Evolutionary conservation across 2,329 filamentous ascomycete genomes (phyloP).

Genomic region (Leptographium procerum): DNA sequence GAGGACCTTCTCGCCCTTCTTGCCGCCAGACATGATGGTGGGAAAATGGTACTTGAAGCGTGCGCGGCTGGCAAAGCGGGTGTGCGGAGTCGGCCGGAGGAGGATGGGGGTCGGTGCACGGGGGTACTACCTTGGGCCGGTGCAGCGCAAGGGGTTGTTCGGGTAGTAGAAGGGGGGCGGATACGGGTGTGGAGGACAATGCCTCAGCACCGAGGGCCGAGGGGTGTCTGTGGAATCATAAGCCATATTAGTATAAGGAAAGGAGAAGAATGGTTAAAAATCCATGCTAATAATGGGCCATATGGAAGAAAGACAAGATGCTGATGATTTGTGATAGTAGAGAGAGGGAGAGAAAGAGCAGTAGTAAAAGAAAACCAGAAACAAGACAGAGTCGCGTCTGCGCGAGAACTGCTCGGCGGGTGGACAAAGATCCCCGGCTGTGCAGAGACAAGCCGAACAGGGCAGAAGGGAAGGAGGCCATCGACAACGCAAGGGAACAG

Average conservation of each 20-base stretch:
- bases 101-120: constrained; percentile 4
- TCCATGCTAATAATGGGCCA: constrained; percentile 5
- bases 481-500: background rate
- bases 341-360: background rate
- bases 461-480: background rate
- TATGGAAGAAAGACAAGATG: background rate
- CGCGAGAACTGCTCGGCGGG: background rate
- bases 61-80: constrained; percentile 6
- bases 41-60: constrained; percentile 10
- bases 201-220: constrained; percentile 1
- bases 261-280: constrained; percentile 4
- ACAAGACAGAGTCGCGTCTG: background rate
- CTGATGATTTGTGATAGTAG: background rate
- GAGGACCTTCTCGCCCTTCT: constrained; percentile 22
- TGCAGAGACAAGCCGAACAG: too few species aligned
- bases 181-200: background rate
- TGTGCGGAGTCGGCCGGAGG: constrained; percentile 5
- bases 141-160: background rate
- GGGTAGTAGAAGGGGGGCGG: background rate
- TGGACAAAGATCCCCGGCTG: background rate
- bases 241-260: constrained; percentile 12
- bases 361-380: background rate
- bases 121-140: constrained; percentile 7
- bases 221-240: constrained; percentile 3
- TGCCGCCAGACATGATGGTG: constrained; percentile 9